These are phyloP conservation scores for Chlamydomonas sp. DNA, from an alignment of 139 green algal species.

Conservation along the genomic window DNA sequence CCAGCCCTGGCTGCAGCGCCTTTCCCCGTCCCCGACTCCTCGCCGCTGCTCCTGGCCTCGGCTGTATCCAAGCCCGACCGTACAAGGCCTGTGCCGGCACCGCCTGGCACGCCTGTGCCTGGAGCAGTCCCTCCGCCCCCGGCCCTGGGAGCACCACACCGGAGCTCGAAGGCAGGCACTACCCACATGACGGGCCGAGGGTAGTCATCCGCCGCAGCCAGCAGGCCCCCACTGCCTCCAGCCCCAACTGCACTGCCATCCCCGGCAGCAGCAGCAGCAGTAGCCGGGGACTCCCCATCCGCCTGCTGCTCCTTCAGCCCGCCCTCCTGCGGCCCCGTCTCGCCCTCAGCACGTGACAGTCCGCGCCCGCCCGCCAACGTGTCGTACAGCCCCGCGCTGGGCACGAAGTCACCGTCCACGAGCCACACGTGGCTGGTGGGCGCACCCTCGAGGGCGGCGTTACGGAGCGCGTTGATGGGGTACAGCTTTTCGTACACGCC, in stretches of 20 bases:
- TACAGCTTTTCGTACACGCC: constrained; percentile 12
- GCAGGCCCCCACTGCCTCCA: not conserved
- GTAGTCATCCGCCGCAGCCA: not conserved
- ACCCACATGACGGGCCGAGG: constrained; percentile 22
- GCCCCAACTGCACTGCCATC: not conserved
- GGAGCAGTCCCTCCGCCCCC: too few relatives aligned
- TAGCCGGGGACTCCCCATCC: too few relatives aligned
- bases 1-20: too few relatives aligned
- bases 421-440: constrained; percentile 6
- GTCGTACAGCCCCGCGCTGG: not conserved
- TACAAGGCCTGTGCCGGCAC: not conserved
- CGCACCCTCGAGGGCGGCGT: not conserved
- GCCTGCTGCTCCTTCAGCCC: too few relatives aligned
- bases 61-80: too few relatives aligned
- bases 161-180: constrained; percentile 16
- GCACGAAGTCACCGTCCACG: constrained; percentile 24
- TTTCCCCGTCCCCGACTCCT: too few relatives aligned
- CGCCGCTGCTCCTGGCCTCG: too few relatives aligned
- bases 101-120: not conserved
- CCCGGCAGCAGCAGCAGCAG: not conserved
- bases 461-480: constrained; percentile 32
- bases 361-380: not conserved
- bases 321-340: too few relatives aligned
- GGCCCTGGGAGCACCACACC: not conserved
- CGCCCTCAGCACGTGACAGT: too few relatives aligned